These are phyloP conservation scores for Mercurialis annua DNA, from an alignment of 345 rosid species.

Conservation along the genomic window DNA sequence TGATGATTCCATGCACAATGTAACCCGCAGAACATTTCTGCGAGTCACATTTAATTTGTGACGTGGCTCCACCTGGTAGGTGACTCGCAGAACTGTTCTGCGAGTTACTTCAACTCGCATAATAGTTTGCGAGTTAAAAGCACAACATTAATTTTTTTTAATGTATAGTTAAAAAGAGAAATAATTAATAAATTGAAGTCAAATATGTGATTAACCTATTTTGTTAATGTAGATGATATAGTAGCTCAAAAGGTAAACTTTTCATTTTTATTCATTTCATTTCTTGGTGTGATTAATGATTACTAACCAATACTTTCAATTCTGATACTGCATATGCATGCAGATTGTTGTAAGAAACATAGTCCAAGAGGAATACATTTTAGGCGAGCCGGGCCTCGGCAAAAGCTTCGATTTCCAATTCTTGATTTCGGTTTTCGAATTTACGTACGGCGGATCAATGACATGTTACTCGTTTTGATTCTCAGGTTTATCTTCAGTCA, in stretches of 20 bases:
- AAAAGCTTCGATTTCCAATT: conserved; percentile 42
- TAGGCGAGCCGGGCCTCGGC: conserved; percentile 95
- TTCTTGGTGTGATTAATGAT: background rate
- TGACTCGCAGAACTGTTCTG: too few species aligned
- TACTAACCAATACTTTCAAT: background rate
- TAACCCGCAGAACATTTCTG: too few species aligned
- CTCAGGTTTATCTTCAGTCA: conserved; percentile 65
- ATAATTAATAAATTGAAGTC: too few species aligned
- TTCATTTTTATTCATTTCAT: background rate
- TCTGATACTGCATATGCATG: background rate
- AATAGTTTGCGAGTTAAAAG: too few species aligned
- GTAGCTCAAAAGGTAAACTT: conserved; percentile 73
- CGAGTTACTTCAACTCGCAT: too few species aligned
- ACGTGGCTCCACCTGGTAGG: too few species aligned
- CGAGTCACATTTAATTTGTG: too few species aligned
- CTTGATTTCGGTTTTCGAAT: background rate
- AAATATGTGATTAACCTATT: too few species aligned
- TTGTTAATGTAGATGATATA: conserved; percentile 74
- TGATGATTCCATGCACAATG: too few species aligned
- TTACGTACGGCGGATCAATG: background rate
- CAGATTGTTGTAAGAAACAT: conserved; percentile 73
- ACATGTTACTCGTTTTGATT: background rate
- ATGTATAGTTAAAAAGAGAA: too few species aligned
- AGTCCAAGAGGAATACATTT: conserved; percentile 84
- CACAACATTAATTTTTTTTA: too few species aligned